Percentiles rank a stretch among this genome's conserved stretches.
These are phyloP conservation scores for Salix udensis DNA, from an alignment of 345 rosid species.

Conservation along the genomic window DNA sequence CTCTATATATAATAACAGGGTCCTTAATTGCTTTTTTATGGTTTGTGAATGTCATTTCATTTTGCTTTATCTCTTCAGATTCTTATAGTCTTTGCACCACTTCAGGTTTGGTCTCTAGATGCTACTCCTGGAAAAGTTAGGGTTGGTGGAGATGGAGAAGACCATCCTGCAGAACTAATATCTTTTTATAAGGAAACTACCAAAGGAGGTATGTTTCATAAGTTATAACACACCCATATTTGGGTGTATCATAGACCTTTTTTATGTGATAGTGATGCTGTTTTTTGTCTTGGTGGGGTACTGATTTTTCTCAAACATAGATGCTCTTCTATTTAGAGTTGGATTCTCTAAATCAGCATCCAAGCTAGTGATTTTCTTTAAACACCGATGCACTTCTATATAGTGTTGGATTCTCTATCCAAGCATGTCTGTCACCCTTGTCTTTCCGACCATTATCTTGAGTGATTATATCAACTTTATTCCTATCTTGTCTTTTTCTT, in stretches of 20 bases:
- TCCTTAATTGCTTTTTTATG: not conserved
- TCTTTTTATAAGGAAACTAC: slow-evolving; percentile 62
- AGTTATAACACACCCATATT: not conserved
- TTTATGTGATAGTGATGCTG: not conserved
- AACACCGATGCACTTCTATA: too few relatives aligned
- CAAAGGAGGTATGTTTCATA: slow-evolving; percentile 52
- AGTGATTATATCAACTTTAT: not conserved
- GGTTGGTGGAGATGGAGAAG: slow-evolving; percentile 83
- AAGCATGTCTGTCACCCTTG: too few relatives aligned
- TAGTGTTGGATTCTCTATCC: too few relatives aligned
- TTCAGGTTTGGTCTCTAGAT: slow-evolving; percentile 91
- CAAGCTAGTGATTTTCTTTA: not conserved
- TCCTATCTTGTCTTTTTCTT: too few relatives aligned
- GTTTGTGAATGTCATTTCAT: not conserved
- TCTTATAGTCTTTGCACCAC: not conserved
- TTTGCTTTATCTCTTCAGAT: not conserved
- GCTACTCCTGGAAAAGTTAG: slow-evolving; percentile 95
- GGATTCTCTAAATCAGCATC: too few relatives aligned
- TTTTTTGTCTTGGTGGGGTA: not conserved
- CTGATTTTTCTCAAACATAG: not conserved
- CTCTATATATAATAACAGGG: too few relatives aligned
- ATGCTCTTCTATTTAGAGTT: too few relatives aligned
- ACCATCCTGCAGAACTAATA: slow-evolving; percentile 83
- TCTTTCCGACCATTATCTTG: not conserved
- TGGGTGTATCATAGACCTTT: not conserved